Percentiles rank a stretch among this genome's conserved stretches.
Conservation (phyloP, 176 grass and related monocot genomes). For the Cocos nucifera region DNA sequence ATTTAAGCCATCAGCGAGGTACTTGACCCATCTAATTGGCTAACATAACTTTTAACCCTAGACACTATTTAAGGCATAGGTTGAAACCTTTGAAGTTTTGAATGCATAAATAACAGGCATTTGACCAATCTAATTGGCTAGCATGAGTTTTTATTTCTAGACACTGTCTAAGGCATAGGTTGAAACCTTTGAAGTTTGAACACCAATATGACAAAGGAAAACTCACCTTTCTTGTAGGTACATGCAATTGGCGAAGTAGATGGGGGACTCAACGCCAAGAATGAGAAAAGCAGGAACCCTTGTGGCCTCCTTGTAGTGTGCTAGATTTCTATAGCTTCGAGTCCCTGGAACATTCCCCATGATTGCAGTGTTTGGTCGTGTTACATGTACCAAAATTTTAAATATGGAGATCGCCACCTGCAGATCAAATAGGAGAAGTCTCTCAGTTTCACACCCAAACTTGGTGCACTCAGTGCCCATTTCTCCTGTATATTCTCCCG, state of each 20-base stretch:
- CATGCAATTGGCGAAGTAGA: constrained; percentile 88
- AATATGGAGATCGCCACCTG: constrained; percentile 72
- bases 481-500: no score
- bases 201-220: background rate
- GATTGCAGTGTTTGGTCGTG: constrained; percentile 52
- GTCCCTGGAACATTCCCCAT: constrained; percentile 66
- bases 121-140: no score
- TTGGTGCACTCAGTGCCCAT: no score
- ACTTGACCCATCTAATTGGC: no score
- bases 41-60: no score
- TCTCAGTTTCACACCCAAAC: no score
- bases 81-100: no score
- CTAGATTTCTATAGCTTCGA: constrained; percentile 69
- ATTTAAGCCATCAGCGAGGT: no score
- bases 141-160: no score
- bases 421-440: background rate
- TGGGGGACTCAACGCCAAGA: constrained; percentile 73
- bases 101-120: background rate
- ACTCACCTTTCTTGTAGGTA: constrained; percentile 69
- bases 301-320: constrained; percentile 63
- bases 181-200: no score
- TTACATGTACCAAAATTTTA: constrained; percentile 92
- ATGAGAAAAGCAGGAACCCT: constrained; percentile 60
- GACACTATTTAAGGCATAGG: no score
- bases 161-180: no score